Evolutionary conservation across 805 yeast genomes (phyloP), one percentile per base, ranked within the genome.

Genomic region (Alloascoidea africana): DNA sequence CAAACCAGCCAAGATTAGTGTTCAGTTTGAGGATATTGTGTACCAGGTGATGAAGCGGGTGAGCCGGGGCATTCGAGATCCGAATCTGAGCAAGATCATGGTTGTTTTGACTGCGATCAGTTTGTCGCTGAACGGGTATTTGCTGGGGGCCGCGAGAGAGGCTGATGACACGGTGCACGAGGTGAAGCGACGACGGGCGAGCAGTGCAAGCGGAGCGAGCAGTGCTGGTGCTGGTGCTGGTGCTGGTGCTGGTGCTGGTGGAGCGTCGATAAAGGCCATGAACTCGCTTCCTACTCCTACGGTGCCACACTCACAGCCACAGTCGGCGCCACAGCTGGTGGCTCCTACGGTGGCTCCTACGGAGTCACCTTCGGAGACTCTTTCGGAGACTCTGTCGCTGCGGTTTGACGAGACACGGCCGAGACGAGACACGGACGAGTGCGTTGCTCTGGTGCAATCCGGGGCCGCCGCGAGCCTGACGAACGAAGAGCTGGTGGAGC

Each of bases 81-180:
- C 77, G 38, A 62, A 84, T 43, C 70, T 86, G 46, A 76, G 91
- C 43, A 87, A 87, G 54, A 70, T 76, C 44, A 64, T 86, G 38
- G 69, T 87, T 34, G 65, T 81, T 43, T 75, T 74, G 6, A 73
- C 87, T 42, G 75, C 80, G 16, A 60, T 83, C 44, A 81, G 94
- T 45, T 69, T 84, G 39, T 74, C 80, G 4, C 75, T 83, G 44
- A 91, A 91, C 54, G 74, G 81, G 37, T 89, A 87, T 56, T 66
- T 91, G 46, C 68, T 89, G 54, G 83, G 85, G 50, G 91, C 84
- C 40, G 80, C 94, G 13, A 54, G 50, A 41, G 30, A 23, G n/a
- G 30, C 51, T 57, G 34, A 23, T 23, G n/a, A 23, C n/a, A n/a
- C n/a, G 8, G 30, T n/a, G n/a, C n/a, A n/a, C n/a, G n/a, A n/a